These are phyloP conservation scores for Saccharomycopsis malanga DNA, from an alignment of 805 yeast genomes.

Conservation along the genomic window DNA sequence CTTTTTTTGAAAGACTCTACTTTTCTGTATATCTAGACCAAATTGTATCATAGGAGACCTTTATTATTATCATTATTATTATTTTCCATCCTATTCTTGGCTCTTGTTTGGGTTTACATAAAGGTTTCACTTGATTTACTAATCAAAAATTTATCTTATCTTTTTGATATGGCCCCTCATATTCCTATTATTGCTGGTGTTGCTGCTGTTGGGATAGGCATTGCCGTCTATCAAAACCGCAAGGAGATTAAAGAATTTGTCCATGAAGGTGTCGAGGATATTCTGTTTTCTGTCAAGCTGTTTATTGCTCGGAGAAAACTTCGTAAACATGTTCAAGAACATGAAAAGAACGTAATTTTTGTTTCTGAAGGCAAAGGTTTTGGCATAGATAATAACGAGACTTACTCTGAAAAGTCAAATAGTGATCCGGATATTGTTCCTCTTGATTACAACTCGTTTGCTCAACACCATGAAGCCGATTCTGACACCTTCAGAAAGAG, in stretches of 20 bases:
- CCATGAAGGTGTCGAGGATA: conserved; percentile 24
- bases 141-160: too few relatives aligned
- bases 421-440: not conserved
- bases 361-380: not conserved
- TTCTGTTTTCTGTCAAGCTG: conserved; percentile 18
- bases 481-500: not conserved
- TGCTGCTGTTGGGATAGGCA: conserved; percentile 26
- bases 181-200: conserved; percentile 26
- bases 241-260: conserved; percentile 27
- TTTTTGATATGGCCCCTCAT: conserved; percentile 5
- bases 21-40: too few relatives aligned
- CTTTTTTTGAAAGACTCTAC: too few relatives aligned
- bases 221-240: conserved; percentile 24
- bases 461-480: not conserved
- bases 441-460: not conserved
- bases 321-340: not conserved
- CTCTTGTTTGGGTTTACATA: too few relatives aligned
- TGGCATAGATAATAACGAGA: not conserved
- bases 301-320: conserved; percentile 20
- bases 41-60: too few relatives aligned
- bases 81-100: not conserved
- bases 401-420: not conserved
- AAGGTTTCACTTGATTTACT: too few relatives aligned
- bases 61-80: not conserved
- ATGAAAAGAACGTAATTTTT: not conserved